These are phyloP conservation scores for Nemania sp. DNA, from an alignment of 2,329 filamentous ascomycete genomes.

Conservation along the genomic window DNA sequence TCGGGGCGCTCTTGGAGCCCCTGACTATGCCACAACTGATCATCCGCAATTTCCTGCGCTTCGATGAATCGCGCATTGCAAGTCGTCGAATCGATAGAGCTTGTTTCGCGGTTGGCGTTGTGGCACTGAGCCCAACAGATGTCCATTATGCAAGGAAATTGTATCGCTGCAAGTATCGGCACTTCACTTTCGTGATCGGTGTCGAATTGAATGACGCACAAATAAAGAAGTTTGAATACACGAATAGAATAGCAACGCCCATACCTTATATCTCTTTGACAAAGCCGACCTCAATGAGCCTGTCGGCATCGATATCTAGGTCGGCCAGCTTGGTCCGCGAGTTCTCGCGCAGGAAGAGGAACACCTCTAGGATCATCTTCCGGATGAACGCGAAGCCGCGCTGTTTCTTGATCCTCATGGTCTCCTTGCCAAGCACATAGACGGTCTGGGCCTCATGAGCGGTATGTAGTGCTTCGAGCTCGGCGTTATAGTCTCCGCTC, in stretches of 20 bases:
- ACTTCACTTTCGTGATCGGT: background rate
- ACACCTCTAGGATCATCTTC: background rate
- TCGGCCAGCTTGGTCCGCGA: conserved; percentile 7
- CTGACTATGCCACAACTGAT: background rate
- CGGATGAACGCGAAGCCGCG: background rate
- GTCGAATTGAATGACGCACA: background rate
- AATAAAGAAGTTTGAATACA: background rate
- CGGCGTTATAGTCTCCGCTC: background rate
- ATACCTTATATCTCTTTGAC: conserved; percentile 7
- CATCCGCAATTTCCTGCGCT: background rate
- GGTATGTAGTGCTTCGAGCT: background rate
- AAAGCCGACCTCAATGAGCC: conserved; percentile 7
- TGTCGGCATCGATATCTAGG: conserved; percentile 4
- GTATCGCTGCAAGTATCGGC: background rate
- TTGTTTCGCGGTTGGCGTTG: background rate
- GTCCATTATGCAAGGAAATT: background rate
- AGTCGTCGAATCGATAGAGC: background rate
- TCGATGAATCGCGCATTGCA: background rate
- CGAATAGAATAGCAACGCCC: background rate
- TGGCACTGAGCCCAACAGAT: background rate
- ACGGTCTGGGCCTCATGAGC: background rate
- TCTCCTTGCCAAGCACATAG: conserved; percentile 10
- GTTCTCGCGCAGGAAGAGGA: conserved; percentile 6
- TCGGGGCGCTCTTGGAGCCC: background rate
- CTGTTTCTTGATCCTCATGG: conserved; percentile 1